These are phyloP conservation scores for Sordaria brevicollis DNA, from an alignment of 495 filamentous ascomycete species.

Conservation along the genomic window DNA sequence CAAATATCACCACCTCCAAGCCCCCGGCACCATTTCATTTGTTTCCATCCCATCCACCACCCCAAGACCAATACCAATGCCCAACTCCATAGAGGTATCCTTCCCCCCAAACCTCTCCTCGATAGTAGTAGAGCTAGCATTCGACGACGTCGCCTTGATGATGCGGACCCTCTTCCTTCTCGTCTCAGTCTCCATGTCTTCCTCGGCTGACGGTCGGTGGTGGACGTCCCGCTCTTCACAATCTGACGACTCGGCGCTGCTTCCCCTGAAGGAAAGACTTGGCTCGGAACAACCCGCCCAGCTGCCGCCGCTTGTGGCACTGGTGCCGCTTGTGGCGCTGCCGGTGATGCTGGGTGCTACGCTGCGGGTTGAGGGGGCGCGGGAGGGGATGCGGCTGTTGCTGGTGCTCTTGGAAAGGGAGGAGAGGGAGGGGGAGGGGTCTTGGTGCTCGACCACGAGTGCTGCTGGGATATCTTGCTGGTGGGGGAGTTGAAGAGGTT, in stretches of 20 bases:
- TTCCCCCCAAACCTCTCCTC: too few species aligned
- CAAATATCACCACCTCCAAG: slow-evolving; percentile 8
- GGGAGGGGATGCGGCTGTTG: too few species aligned
- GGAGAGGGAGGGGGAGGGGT: too few species aligned
- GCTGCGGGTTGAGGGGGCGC: too few species aligned
- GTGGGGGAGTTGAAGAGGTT: too few species aligned
- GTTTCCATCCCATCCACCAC: neutral
- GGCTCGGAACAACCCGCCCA: neutral
- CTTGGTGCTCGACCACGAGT: too few species aligned
- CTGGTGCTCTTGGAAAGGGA: too few species aligned
- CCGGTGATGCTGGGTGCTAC: neutral
- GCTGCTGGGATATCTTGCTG: too few species aligned
- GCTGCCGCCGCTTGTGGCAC: neutral
- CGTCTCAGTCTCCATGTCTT: neutral
- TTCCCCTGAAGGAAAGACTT: neutral
- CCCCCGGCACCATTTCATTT: slow-evolving; percentile 5
- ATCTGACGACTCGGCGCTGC: neutral
- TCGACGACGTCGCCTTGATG: neutral
- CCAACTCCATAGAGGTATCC: slow-evolving; percentile 2
- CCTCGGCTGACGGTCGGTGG: too few species aligned
- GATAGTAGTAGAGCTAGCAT: neutral
- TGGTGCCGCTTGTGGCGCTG: too few species aligned
- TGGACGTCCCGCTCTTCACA: neutral
- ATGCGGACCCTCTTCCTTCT: neutral
- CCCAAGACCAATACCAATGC: slow-evolving; percentile 2